Conservation (phyloP, 768 basidiomycete genomes). For the Pleurotus citrinopileatus region DNA sequence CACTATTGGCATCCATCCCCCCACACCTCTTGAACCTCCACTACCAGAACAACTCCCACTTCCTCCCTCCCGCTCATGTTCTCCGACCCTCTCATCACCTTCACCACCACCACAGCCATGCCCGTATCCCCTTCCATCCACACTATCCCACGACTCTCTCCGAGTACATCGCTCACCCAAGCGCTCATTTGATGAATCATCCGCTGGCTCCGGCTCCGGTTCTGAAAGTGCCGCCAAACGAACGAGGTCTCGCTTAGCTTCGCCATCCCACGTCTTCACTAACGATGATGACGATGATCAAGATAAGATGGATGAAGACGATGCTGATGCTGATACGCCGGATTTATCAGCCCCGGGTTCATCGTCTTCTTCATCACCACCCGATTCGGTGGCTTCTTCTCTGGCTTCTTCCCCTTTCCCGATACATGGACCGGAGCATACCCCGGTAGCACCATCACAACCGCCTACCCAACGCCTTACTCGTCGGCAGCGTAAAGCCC, state of each 20-base stretch:
- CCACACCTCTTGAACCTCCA: slow-evolving; percentile 19
- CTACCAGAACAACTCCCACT: slow-evolving; percentile 28
- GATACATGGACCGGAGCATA: slow-evolving; percentile 21
- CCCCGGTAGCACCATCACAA: too few species aligned
- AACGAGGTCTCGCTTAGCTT: slow-evolving; percentile 9
- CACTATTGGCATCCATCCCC: slow-evolving; percentile 9
- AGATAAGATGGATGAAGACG: too few species aligned
- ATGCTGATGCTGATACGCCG: slow-evolving; percentile 22
- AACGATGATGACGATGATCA: slow-evolving; percentile 11
- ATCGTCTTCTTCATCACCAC: slow-evolving; percentile 14
- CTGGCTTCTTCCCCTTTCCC: slow-evolving; percentile 26
- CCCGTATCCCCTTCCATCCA: slow-evolving; percentile 16
- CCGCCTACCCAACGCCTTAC: slow-evolving; percentile 43
- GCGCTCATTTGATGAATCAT: slow-evolving; percentile 57
- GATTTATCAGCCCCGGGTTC: slow-evolving; percentile 37
- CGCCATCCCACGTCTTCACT: background rate
- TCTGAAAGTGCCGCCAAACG: slow-evolving; percentile 27
- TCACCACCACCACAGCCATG: slow-evolving; percentile 18
- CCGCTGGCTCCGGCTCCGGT: slow-evolving; percentile 8
- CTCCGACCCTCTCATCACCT: slow-evolving; percentile 15
- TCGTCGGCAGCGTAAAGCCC: slow-evolving; percentile 63
- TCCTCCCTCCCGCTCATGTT: slow-evolving; percentile 36
- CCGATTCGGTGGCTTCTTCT: slow-evolving; percentile 13
- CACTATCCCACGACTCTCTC: slow-evolving; percentile 15
- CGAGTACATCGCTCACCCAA: slow-evolving; percentile 51